A percentile compares a stretch with the other conserved stretches of the same genome.
These are phyloP conservation scores for Cymbopogon citratus DNA, from an alignment of 176 grass and related monocot species.

Conservation along the genomic window DNA sequence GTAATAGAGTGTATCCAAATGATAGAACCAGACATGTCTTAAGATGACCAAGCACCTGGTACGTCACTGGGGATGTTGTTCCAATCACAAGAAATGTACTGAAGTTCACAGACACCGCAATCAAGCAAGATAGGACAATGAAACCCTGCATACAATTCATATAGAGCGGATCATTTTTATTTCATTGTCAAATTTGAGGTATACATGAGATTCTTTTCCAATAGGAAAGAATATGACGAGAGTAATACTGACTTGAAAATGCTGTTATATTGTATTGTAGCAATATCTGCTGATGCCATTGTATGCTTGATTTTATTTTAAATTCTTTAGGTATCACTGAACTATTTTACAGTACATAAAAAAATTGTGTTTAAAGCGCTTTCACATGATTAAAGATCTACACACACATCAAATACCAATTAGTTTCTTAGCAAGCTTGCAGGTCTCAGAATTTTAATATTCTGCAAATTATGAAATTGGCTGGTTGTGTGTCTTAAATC, in stretches of 20 bases:
- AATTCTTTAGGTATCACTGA: slow-evolving; percentile 3
- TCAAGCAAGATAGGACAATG: slow-evolving; percentile 92
- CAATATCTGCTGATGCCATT: background rate
- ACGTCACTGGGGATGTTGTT: slow-evolving; percentile 93
- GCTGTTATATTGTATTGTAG: slow-evolving; percentile 16
- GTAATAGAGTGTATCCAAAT: slow-evolving; percentile 91
- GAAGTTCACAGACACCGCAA: slow-evolving; percentile 98
- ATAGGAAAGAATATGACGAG: background rate
- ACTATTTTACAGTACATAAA: slow-evolving; percentile 6
- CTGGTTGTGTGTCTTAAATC: slow-evolving; percentile 5
- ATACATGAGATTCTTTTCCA: slow-evolving; percentile 9
- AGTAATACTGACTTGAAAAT: slow-evolving; percentile 17
- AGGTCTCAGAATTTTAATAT: slow-evolving; percentile 15
- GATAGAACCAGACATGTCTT: slow-evolving; percentile 97
- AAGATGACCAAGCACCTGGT: slow-evolving; percentile 98
- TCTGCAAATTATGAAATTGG: slow-evolving; percentile 16
- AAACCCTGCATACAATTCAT: slow-evolving; percentile 79
- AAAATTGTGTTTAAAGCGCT: background rate
- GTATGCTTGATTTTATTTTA: slow-evolving; percentile 23
- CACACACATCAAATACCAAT: background rate
- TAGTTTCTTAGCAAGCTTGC: background rate
- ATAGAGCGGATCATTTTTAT: too few relatives aligned
- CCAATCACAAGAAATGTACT: slow-evolving; percentile 98
- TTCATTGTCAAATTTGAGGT: background rate
- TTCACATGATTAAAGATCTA: background rate